phyloP scores from a whole-genome alignment of 306 rosid species.

The Castanea crenata region DNA sequence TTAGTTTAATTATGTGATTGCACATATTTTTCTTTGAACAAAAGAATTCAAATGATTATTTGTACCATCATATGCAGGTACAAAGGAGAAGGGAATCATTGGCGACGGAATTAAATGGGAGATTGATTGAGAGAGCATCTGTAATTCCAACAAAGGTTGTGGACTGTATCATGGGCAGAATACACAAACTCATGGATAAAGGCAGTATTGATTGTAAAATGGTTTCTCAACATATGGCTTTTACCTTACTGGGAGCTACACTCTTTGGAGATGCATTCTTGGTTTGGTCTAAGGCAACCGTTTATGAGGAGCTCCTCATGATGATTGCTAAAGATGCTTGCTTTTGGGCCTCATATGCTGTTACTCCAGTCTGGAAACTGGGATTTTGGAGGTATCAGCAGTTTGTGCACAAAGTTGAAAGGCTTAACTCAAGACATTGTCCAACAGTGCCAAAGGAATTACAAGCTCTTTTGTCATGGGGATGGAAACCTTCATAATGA shows the following conservation, averaged over 20 bases:
- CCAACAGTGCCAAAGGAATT: constrained; percentile 48
- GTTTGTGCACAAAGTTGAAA: constrained; percentile 60
- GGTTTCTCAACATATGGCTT: constrained; percentile 82
- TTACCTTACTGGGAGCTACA: constrained; percentile 65
- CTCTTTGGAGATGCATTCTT: constrained; percentile 77
- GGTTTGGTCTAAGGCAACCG: constrained; percentile 67
- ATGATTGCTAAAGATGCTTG: constrained; percentile 73
- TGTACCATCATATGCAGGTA: constrained; percentile 46
- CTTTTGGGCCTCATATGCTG: constrained; percentile 71
- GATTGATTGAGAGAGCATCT: constrained; percentile 41
- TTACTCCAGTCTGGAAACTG: constrained; percentile 69
- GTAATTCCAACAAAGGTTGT: constrained; percentile 40
- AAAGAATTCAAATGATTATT: background rate
- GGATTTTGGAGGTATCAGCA: constrained; percentile 79
- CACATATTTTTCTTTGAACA: background rate
- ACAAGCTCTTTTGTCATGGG: constrained; percentile 34
- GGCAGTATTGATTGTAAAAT: constrained; percentile 48
- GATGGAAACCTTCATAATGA: constrained; percentile 28
- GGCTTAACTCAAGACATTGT: constrained; percentile 69
- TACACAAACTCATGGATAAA: constrained; percentile 34
- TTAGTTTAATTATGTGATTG: constrained; percentile 10
- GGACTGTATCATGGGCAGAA: constrained; percentile 49
- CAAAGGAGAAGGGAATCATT: constrained; percentile 55
- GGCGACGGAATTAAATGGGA: constrained; percentile 48
- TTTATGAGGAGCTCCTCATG: constrained; percentile 79